Evolutionary conservation across 352 stramenopile species (phyloP).

Genomic region (Phytophthora pseudosyringae): DNA sequence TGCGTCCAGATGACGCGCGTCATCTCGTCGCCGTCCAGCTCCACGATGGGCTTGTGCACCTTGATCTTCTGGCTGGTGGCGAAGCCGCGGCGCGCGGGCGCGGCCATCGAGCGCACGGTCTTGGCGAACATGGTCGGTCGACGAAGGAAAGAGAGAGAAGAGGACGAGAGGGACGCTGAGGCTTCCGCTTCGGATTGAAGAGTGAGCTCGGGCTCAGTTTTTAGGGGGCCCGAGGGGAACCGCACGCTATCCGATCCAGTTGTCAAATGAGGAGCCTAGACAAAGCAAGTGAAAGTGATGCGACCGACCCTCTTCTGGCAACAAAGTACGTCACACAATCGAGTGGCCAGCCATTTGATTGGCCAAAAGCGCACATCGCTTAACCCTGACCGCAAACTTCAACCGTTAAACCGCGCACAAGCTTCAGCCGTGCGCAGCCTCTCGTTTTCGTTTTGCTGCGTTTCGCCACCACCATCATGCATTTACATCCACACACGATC

Average conservation of each 20-base stretch:
- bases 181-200: conserved; percentile 47
- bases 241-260: conserved; percentile 18
- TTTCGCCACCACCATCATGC: conserved; percentile 29
- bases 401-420: conserved; percentile 17
- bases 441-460: conserved; percentile 4
- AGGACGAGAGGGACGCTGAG: not conserved
- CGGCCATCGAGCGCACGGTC: conserved; percentile 48
- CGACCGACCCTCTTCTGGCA: conserved; percentile 14
- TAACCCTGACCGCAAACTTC: conserved; percentile 10
- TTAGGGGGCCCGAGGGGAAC: conserved; percentile 6
- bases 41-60: conserved; percentile 77
- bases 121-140: conserved; percentile 54
- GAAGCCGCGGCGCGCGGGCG: conserved; percentile 43
- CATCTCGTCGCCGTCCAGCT: conserved; percentile 86
- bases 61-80: conserved; percentile 69
- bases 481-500: conserved; percentile 37
- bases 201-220: conserved; percentile 19
- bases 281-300: not conserved
- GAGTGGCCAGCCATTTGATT: not conserved
- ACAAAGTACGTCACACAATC: conserved; percentile 31
- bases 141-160: conserved; percentile 1
- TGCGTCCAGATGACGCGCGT: conserved; percentile 72
- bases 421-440: not conserved
- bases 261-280: conserved; percentile 3
- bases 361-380: conserved; percentile 1